Base-by-base conservation (phyloP, 1,139 yeast genomes). In the Ogataea hybrid region DNA sequence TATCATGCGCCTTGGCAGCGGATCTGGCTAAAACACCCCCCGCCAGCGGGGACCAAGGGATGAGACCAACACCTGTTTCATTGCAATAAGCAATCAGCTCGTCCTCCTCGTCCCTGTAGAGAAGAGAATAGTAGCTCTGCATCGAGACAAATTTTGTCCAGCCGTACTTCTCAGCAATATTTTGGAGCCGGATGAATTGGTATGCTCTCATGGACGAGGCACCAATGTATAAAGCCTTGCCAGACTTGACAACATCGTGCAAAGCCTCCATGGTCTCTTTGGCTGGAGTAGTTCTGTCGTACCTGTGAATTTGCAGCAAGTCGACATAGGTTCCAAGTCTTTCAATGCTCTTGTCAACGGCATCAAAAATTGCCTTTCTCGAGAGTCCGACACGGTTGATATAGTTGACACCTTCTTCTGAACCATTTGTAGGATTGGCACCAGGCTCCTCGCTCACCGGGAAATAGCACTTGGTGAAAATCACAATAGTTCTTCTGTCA, bases 51-150 rank as follows among this genome's bases (percentile, higher is more conserved):
- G 76, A 71, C 69, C 71, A 77, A 3, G 81, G 80, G 42, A 74
- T 68, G 21, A 75, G 45, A 1, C 75, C 77, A 30, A 75, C 72
- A 17, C 72, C 70, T 4, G 67, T 66, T 41, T 63, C 58, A 6
- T 75, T 60, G 54, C 81, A 75, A 61, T 64, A 79, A 21, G 75
- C 78, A 49, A 68, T 74, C 76, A 78, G 69, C 53, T 79, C 84
- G 28, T 75, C 62, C 55, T 79, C 85, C 42, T 79, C 84, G 54
- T 79, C 84, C 18, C 85, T 65, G 56, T 75, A 69, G 6, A 79
- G 43, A 50, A 78, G 63, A 56, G 76, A 78, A 59, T 77, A 76
- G 56, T 66, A 74, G 51, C 74, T 72, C 58, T 79, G 84, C 81
- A 79, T 77, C 39, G 77, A 68, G 46, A 78, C 65, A 50, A 79